Evolutionary conservation across 768 basidiomycete species (phyloP), one percentile per base, ranked within the genome.

Genomic region (Mycena sanguinolenta): DNA sequence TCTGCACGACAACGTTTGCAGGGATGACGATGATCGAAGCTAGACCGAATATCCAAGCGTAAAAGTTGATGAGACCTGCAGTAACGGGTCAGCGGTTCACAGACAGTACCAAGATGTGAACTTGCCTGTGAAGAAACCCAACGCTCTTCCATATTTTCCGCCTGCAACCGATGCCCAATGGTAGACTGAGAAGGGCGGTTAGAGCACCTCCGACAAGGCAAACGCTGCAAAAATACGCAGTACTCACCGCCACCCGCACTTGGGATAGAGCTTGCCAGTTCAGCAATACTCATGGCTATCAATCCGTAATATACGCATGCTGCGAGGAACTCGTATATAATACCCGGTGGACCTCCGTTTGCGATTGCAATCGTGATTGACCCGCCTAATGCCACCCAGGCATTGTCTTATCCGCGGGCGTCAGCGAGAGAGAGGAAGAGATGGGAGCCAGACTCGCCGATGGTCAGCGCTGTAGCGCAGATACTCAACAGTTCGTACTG

Each of bases 191-290:
- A 53, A 6, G 9, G 6, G 52, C 52, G 52, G 8, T 7, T 25
- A 13, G n/a, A n/a, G n/a, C n/a, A n/a, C n/a, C n/a, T n/a, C n/a
- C n/a, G n/a, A n/a, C n/a, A 30, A 53, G 28, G 52, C 19, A 28
- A n/a, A n/a, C n/a, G n/a, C n/a, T n/a, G n/a, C n/a, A 32, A 9
- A 32, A 21, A 16, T 23, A 27, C 10, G 13, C 21, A 21, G 23
- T 10, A 36, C 54, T 36, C 32, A 55, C 54, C 54, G 34, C 69
- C 63, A 21, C 69, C 69, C 17, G 69, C 55, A 50, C 69, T 70
- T 9, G 69, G 69, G 53, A 70, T 70, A 14, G 69, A 70, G 34
- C 69, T 70, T 25, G 69, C 69, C 19, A 70, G 36, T 42, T 70
- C 69, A 17, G 69, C 69, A 30, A 70, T 70, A 34, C 69, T 64